These are phyloP conservation scores for Fusarium sacchari DNA, from an alignment of 2,329 filamentous ascomycete genomes.

Conservation along the genomic window DNA sequence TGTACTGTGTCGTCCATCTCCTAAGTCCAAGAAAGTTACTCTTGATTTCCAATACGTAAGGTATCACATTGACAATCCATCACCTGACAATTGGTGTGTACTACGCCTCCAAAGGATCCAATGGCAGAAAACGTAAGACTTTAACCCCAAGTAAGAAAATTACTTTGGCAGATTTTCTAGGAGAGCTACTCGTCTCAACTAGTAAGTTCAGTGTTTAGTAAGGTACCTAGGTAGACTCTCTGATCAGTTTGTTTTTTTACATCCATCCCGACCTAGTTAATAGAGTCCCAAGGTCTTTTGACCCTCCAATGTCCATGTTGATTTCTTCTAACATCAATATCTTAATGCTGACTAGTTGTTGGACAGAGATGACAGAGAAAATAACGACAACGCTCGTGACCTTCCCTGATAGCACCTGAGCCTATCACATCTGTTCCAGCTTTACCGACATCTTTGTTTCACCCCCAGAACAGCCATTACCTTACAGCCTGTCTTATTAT, in stretches of 20 bases:
- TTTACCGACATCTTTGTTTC: slow-evolving; percentile 12
- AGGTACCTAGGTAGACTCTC: background rate
- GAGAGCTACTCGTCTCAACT: background rate
- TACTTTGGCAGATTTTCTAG: background rate
- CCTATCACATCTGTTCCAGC: slow-evolving; percentile 20
- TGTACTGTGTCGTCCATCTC: slow-evolving; percentile 5
- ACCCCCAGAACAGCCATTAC: background rate
- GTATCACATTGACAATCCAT: slow-evolving; percentile 31
- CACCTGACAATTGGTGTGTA: slow-evolving; percentile 30
- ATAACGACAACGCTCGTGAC: slow-evolving; percentile 12
- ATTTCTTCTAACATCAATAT: background rate
- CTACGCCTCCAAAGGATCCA: slow-evolving; percentile 8
- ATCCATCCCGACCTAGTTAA: background rate
- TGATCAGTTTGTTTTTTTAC: background rate
- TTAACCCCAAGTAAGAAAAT: background rate
- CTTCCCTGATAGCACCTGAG: background rate
- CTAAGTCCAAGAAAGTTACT: background rate
- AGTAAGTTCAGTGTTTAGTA: background rate
- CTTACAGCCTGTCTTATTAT: background rate
- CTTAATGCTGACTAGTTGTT: background rate
- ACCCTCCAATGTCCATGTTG: background rate
- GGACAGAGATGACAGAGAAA: slow-evolving; percentile 4
- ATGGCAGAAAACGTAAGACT: background rate
- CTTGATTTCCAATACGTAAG: slow-evolving; percentile 21
- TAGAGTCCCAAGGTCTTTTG: background rate